Conservation (phyloP, 208 protist genomes). For the Trichomonas vaginalis region DNA sequence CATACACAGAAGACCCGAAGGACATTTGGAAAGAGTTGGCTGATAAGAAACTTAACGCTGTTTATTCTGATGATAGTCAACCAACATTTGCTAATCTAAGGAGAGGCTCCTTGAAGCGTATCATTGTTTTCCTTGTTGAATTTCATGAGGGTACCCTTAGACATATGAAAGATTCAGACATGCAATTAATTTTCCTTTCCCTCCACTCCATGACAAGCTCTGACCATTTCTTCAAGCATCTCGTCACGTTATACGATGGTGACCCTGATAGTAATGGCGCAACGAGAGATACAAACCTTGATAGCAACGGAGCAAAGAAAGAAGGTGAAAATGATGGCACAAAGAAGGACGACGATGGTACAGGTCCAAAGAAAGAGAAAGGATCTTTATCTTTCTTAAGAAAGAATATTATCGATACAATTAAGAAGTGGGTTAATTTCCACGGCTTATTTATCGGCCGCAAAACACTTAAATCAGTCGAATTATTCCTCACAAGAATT, state of each 20-base stretch:
- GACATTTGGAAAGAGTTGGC: neutral
- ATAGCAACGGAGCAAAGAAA: no score
- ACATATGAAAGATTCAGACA: neutral
- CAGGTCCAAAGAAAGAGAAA: neutral
- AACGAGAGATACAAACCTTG: neutral
- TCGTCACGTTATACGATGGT: neutral
- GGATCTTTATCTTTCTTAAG: neutral
- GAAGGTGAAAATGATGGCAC: neutral
- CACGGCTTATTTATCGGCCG: neutral
- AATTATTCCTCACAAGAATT: neutral
- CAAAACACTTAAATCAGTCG: neutral
- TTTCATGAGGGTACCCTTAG: neutral
- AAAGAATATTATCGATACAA: neutral
- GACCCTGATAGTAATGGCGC: neutral
- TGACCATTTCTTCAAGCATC: neutral
- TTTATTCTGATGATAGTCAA: neutral
- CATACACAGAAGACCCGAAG: neutral
- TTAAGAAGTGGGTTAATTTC: neutral
- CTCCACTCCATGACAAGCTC: neutral
- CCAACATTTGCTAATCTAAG: neutral
- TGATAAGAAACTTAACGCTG: neutral
- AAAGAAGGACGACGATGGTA: neutral
- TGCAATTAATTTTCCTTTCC: neutral
- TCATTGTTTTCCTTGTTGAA: neutral
- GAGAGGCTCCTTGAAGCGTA: neutral